Base-by-base conservation (phyloP, 1,284 basidiomycete species). In the Mycena sp. region DNA sequence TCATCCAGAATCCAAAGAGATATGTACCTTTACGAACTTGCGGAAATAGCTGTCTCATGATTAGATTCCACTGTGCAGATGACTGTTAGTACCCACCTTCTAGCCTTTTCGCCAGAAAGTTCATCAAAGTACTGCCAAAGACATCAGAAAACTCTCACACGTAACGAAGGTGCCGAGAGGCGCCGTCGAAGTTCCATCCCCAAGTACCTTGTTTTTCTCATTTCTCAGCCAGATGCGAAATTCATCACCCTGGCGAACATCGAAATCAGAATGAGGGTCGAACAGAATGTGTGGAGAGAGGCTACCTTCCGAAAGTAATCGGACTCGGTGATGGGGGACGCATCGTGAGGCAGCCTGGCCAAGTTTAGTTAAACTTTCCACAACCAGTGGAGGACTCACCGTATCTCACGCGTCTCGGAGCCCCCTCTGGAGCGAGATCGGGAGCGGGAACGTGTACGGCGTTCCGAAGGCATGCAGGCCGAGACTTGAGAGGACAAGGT, bases 11-110 rank as follows among this genome's bases (percentile, higher is more conserved):
- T 26, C 19, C 53, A 45, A 28, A 51, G 2, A 52, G n/a, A 59
- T n/a, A n/a, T n/a, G n/a, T 63, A 90, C 89, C 85, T 92, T 92
- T 45, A 92, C 86, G 70, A 93, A 93, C 77, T 92, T 93, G 71
- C 87, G 88, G 73, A 94, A 94, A 73, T 93, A 93, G 71, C 91
- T 92, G 73, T 37, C 44, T 74, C 69, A 74, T 69, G 75, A 67
- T 62, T 69, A 64, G 61, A 51, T 45, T 59, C n/a, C 65, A 74
- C 64, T 56, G 61, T 58, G 35, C 38, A 66, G 68, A 66, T 52
- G 40, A 63, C 66, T 40, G 23, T 32, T 71, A 85, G 1, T 6
- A 53, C 61, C 35, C 54, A 91, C 90, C 87, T 91, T 70, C 90
- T 82, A 10, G 91, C 86, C 72, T 81, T 87, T 23, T 93, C 91